phyloP scores from a whole-genome alignment of 106 monocot genomes.

The Posidonia australis region DNA sequence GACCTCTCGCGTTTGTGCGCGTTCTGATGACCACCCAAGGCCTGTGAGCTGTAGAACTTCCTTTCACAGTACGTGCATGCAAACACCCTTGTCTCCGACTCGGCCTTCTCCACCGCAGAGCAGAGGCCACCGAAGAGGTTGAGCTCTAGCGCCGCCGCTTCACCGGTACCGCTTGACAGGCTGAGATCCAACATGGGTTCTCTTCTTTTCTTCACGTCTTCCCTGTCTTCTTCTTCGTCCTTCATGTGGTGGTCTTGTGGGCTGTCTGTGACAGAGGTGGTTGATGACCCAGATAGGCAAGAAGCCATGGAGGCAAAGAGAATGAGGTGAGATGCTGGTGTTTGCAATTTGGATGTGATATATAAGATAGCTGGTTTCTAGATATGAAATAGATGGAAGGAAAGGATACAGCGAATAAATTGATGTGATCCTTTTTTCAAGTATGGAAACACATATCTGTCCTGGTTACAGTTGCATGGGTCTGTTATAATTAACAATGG shows the following conservation, averaged over 20 bases:
- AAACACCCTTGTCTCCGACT: neutral
- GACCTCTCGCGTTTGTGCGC: constrained; percentile 16
- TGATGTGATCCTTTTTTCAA: too few species aligned
- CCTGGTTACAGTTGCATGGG: too few species aligned
- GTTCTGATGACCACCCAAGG: constrained; percentile 10
- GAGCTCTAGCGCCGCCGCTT: neutral
- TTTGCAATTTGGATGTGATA: neutral
- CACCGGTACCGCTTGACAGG: neutral
- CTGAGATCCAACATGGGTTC: constrained; percentile 4
- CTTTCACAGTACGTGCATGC: neutral
- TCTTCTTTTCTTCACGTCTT: neutral
- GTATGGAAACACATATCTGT: too few species aligned
- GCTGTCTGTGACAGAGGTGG: neutral
- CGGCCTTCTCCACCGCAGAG: neutral
- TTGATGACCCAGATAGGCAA: too few species aligned
- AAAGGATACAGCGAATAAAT: too few species aligned
- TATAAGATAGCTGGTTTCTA: too few species aligned
- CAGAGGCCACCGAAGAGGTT: neutral
- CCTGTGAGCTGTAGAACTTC: constrained; percentile 2
- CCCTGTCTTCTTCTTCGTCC: neutral
- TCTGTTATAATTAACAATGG: too few species aligned
- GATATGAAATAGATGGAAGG: too few species aligned
- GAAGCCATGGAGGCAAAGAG: neutral
- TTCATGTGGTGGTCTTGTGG: neutral
- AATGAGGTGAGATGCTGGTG: neutral